Base-by-base conservation (phyloP, 768 basidiomycete genomes). In the Chalciporus pseudorubinellus region DNA sequence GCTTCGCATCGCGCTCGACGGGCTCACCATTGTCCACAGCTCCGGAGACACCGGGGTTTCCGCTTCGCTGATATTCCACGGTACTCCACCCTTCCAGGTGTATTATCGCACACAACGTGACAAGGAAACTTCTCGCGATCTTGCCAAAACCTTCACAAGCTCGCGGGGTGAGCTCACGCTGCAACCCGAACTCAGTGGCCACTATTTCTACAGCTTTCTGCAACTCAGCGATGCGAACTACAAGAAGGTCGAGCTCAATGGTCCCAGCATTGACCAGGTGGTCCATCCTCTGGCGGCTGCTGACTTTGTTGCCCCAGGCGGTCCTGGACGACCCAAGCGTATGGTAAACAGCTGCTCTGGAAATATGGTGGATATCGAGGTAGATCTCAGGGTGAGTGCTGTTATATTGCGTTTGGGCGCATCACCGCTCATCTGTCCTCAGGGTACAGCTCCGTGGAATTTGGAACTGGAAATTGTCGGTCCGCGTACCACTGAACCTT, bases 381-480 rank as follows among this genome's bases (percentile, higher is more conserved):
- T 98, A 19, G 87, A 92, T 40, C 80, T 98, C 43, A 79, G 80
- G 65, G 92, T 93, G 55, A 57, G 77, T 67, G 55, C 49, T 14
- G 20, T 24, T 26, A 38, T 21, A 45, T 42, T 19, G 13, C 40
- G 18, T 29, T 18, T 1, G 8, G 28, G 10, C 8, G 4, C 48
- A 8, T 38, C 49, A 24, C 3, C 58, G 18, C 54, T 26, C 55
- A 2, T 52, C 39, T 13, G 11, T 44, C 49, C 10, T 13, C 46
- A 94, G 88, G 97, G 97, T 44, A 89, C 85, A 4, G 83, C 89
- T 4, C 95, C 97, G 2, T 95, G 95, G 89, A 89, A 82, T 59
- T 64, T 98, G 24, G 88, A 89, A 42, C 72, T 95, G 20, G 88
- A 92, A 60, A 73, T 92, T 12, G 86, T 90, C 34, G 88, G 89